These are phyloP conservation scores for Paraconiothyrium brasiliense DNA, from an alignment of 2,329 filamentous ascomycete species.

Conservation along the genomic window DNA sequence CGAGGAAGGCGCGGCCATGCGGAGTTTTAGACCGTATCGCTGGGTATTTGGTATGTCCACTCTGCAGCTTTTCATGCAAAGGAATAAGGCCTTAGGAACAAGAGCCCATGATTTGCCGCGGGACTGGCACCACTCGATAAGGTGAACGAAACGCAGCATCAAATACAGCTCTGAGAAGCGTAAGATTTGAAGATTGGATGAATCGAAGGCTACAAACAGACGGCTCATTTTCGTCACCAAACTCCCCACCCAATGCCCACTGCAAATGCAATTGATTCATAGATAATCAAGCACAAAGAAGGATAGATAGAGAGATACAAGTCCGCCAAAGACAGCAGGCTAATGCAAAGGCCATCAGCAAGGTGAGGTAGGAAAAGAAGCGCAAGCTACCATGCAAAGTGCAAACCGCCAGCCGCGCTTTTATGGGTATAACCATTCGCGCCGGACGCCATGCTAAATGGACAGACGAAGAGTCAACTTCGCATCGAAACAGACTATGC, in stretches of 20 bases:
- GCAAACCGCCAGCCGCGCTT: slow-evolving; percentile 22
- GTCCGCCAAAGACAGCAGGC: slow-evolving; percentile 12
- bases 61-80: too few relatives aligned
- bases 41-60: background rate
- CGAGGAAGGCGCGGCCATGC: slow-evolving; percentile 2
- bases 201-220: slow-evolving; percentile 6
- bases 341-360: slow-evolving; percentile 25
- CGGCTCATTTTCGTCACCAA: background rate
- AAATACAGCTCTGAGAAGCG: background rate
- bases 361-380: slow-evolving; percentile 14
- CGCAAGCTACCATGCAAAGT: slow-evolving; percentile 22
- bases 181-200: slow-evolving; percentile 1
- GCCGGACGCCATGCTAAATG: slow-evolving; percentile 46
- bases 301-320: slow-evolving; percentile 9
- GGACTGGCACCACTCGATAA: background rate
- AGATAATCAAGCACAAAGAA: slow-evolving; percentile 14
- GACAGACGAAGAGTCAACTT: slow-evolving; percentile 24
- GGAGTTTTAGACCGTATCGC: background rate
- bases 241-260: slow-evolving; percentile 14
- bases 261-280: slow-evolving; percentile 15
- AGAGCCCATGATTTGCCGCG: too few relatives aligned
- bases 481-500: slow-evolving; percentile 18
- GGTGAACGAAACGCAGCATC: background rate
- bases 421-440: slow-evolving; percentile 29
- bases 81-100: too few relatives aligned